These are phyloP conservation scores for Apiospora pterosperma DNA, from an alignment of 2,329 filamentous ascomycete species.

Conservation along the genomic window DNA sequence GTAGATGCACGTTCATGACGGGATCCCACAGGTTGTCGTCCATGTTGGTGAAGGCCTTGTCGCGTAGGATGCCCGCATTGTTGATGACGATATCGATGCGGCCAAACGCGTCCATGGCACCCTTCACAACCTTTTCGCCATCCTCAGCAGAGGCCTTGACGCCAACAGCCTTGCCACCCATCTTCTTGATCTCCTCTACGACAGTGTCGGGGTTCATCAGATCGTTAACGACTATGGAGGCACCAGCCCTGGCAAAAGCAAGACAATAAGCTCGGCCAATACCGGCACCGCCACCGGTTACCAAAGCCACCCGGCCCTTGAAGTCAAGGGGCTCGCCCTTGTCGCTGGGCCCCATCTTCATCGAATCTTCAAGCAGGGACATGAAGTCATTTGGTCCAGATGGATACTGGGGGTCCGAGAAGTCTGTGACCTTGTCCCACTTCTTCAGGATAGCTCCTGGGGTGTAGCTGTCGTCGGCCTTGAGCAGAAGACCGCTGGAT, in stretches of 20 bases:
- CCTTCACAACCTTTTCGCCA: conserved; percentile 86
- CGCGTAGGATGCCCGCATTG: conserved; percentile 95
- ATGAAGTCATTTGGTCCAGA: conserved; percentile 86
- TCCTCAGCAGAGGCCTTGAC: conserved; percentile 94
- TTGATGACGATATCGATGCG: conserved; percentile 95
- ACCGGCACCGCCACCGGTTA: conserved; percentile 86
- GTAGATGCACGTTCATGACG: conserved; percentile 87
- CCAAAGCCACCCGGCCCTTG: conserved; percentile 77
- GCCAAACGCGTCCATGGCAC: conserved; percentile 88
- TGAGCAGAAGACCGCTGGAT: conserved; percentile 81
- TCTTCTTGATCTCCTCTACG: conserved; percentile 86
- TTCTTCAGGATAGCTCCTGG: conserved; percentile 83
- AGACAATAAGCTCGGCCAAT: conserved; percentile 90
- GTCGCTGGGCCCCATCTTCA: conserved; percentile 71
- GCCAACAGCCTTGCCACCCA: conserved; percentile 84
- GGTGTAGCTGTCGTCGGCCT: conserved; percentile 84
- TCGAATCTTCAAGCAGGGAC: conserved; percentile 75
- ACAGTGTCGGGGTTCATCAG: conserved; percentile 87
- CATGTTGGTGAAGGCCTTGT: conserved; percentile 99
- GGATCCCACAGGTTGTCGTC: conserved; percentile 90
- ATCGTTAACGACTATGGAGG: conserved; percentile 91
- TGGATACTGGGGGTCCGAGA: conserved; percentile 79
- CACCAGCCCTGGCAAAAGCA: conserved; percentile 81
- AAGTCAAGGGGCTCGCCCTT: conserved; percentile 75
- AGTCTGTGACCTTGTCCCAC: conserved; percentile 86